These are phyloP conservation scores for Citrus trifoliata DNA, from an alignment of 345 rosid species.

Conservation along the genomic window DNA sequence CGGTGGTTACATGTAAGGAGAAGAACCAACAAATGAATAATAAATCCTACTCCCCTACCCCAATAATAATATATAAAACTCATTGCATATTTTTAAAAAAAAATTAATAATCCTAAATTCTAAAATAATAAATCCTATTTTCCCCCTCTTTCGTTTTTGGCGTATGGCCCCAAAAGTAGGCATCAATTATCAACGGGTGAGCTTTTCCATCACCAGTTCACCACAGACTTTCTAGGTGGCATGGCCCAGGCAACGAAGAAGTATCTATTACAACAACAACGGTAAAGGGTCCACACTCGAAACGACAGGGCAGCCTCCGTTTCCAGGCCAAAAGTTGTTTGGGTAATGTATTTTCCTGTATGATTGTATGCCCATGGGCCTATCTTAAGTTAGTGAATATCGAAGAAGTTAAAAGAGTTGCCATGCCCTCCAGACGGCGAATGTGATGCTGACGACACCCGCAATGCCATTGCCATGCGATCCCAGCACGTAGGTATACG, in stretches of 20 bases:
- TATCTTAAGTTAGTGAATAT: not conserved
- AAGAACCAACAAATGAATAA: slow-evolving; percentile 32
- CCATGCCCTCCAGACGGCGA: slow-evolving; percentile 43
- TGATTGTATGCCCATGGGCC: not conserved
- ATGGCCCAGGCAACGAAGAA: slow-evolving; percentile 17
- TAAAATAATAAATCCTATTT: not conserved
- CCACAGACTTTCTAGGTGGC: not conserved
- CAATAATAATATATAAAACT: not conserved
- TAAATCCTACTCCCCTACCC: slow-evolving; percentile 18
- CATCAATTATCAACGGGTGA: slow-evolving; percentile 8
- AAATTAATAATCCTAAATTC: not conserved
- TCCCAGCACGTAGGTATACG: slow-evolving; percentile 16
- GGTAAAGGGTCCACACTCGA: slow-evolving; percentile 3
- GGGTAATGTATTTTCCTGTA: not conserved
- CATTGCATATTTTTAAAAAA: not conserved
- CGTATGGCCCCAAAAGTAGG: not conserved
- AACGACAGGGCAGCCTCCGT: not conserved
- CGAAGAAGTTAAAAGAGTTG: slow-evolving; percentile 29
- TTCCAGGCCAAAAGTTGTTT: slow-evolving; percentile 7
- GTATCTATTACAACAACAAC: not conserved
- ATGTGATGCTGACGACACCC: slow-evolving; percentile 19
- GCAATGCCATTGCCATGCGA: slow-evolving; percentile 21
- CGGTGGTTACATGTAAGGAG: slow-evolving; percentile 3
- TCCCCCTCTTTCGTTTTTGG: not conserved
- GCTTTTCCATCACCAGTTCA: slow-evolving; percentile 26